Conservation (phyloP, 2,329 filamentous ascomycete species). For the Epicoccum sorghinum region DNA sequence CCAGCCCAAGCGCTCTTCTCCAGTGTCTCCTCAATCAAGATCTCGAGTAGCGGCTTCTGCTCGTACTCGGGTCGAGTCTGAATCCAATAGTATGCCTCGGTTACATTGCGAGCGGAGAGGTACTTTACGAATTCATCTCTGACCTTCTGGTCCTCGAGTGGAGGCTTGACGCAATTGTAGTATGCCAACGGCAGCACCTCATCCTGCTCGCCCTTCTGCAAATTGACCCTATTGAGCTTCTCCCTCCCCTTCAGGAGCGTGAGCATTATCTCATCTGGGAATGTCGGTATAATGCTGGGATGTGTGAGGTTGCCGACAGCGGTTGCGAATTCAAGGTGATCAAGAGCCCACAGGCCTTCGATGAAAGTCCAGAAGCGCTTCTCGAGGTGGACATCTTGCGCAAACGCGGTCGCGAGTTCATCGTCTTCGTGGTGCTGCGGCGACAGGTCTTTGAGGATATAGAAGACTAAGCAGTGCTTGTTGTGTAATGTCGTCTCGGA, state of each 20-base stretch:
- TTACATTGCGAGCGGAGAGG: conserved; percentile 69
- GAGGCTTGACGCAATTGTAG: conserved; percentile 76
- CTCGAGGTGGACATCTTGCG: conserved; percentile 68
- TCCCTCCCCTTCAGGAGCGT: conserved; percentile 62
- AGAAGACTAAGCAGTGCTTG: conserved; percentile 83
- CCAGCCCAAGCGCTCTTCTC: conserved; percentile 23
- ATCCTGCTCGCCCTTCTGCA: conserved; percentile 45
- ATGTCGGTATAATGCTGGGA: conserved; percentile 79
- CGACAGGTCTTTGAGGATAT: conserved; percentile 78
- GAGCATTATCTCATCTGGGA: conserved; percentile 80
- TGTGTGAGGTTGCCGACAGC: conserved; percentile 80
- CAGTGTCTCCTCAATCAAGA: conserved; percentile 59
- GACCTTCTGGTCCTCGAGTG: conserved; percentile 67
- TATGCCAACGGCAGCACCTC: conserved; percentile 71
- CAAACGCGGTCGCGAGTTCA: conserved; percentile 64
- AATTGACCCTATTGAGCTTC: conserved; percentile 25
- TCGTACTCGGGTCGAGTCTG: conserved; percentile 67
- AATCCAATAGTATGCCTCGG: conserved; percentile 76
- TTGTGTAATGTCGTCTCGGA: conserved; percentile 71
- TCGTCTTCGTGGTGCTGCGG: conserved; percentile 54
- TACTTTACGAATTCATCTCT: conserved; percentile 72
- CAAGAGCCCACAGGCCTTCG: conserved; percentile 81
- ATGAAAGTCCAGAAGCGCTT: conserved; percentile 80
- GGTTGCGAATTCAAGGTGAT: conserved; percentile 67
- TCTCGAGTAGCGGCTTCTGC: conserved; percentile 70